Base-by-base conservation (phyloP, 2,329 filamentous ascomycete genomes). In the Exophiala xenobiotica region DNA sequence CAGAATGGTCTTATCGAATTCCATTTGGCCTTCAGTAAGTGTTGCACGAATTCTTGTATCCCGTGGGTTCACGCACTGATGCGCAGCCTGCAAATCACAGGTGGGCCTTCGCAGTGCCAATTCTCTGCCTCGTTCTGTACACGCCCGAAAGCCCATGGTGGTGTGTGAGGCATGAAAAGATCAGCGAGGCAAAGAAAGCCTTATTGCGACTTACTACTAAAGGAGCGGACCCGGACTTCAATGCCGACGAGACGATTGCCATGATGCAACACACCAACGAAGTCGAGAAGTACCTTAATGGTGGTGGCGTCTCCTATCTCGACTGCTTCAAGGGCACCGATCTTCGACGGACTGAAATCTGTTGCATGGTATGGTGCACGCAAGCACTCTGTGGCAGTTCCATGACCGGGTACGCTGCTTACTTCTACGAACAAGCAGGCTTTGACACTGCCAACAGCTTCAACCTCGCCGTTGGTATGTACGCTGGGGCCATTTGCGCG, bases 191-290 rank as follows among this genome's bases (percentile, higher is more conserved):
- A 0, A 70, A 71, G 56, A 51, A 59, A 4, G 68, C 72, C 0
- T 59, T 78, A 0, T 55, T 63, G 27, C 67, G 73, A 4, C 67
- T 79, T 14, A 72, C 71, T 3, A 64, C 57, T 6, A 66, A 49
- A 68, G 67, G 20, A 67, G 56, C 58, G 44, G 47, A 63, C 54
- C 62, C 64, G 6, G 72, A 75, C 35, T 71, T 74, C 27, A 69
- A 81, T 50, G 68, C 75, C 2, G 66, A 74, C 23, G 71, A 76
- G 38, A 75, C 75, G 11, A 65, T 82, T 8, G 74, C 78, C 2
- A 76, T 78, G 61, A 83, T 85, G 62, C 68, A 76, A 19, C 76
- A 82, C 59, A 84, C 81, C 0, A 78, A 83, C 51, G 70, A 63
- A 41, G 55, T 68, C 6, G 69, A 71, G 52, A 65, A 64, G 49